Percentiles rank a stretch among this genome's conserved stretches.
phyloP scores from a whole-genome alignment of 2,329 filamentous ascomycete species.

The Alternaria sp. region DNA sequence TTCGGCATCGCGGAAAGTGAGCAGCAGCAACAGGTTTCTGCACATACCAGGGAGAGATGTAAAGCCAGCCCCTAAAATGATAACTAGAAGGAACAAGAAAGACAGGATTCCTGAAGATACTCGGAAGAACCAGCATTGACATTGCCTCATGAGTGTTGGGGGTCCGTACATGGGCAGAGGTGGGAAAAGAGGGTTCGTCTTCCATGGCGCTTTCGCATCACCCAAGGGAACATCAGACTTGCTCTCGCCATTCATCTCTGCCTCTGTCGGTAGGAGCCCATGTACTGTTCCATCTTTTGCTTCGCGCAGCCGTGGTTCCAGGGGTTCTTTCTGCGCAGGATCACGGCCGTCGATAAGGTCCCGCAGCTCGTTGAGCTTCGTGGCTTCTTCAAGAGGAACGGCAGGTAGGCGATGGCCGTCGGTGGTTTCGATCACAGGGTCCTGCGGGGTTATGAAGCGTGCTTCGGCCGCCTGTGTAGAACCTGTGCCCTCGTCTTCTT shows the following conservation, averaged over 20 bases:
- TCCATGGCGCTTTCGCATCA: conserved; percentile 65
- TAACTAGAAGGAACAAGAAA: conserved; percentile 75
- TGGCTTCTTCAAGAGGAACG: conserved; percentile 74
- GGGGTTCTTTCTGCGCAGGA: conserved; percentile 41
- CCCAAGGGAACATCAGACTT: conserved; percentile 58
- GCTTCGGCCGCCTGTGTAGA: conserved; percentile 68
- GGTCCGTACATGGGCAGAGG: conserved; percentile 83
- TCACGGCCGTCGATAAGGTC: conserved; percentile 58
- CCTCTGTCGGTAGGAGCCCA: conserved; percentile 41
- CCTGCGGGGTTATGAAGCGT: conserved; percentile 69
- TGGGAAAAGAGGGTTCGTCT: conserved; percentile 83
- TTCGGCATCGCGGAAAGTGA: conserved; percentile 69
- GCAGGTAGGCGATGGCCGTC: conserved; percentile 72
- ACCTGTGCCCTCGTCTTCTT: conserved; percentile 54
- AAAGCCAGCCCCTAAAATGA: conserved; percentile 77
- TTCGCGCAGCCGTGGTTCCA: conserved; percentile 45
- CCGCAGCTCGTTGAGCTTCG: conserved; percentile 71
- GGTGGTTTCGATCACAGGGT: conserved; percentile 74
- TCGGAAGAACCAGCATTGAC: conserved; percentile 73
- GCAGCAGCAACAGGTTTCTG: conserved; percentile 60
- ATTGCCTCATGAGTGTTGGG: conserved; percentile 68
- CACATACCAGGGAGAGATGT: conserved; percentile 67
- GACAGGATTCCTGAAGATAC: conserved; percentile 77
- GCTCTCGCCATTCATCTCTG: conserved; percentile 47
- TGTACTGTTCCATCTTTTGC: conserved; percentile 56